Evolutionary conservation across 2,329 filamentous ascomycete species (phyloP).

Genomic region (Graphilbum ipis-grandicollis): DNA sequence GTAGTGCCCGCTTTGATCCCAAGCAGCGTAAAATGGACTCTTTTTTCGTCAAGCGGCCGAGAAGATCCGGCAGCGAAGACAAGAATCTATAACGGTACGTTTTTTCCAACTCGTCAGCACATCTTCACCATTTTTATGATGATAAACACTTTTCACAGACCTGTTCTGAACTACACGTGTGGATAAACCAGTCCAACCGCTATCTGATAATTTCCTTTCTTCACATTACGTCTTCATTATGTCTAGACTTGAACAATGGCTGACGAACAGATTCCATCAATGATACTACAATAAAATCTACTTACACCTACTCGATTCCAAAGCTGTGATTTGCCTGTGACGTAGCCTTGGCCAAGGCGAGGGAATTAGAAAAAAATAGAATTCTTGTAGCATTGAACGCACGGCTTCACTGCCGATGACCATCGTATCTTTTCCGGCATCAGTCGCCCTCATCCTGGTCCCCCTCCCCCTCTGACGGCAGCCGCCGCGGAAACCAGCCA

Average conservation of each 20-base stretch:
- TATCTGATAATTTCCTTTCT: too few species aligned
- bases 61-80: too few species aligned
- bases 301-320: too few species aligned
- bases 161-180: constrained; percentile 61
- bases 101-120: constrained; percentile 1
- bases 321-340: too few species aligned
- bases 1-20: constrained; percentile 57
- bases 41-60: constrained; percentile 51
- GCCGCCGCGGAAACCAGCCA: constrained; percentile 35
- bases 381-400: too few species aligned
- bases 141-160: constrained; percentile 61
- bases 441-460: constrained; percentile 2
- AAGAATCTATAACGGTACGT: constrained; percentile 1
- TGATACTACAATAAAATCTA: too few species aligned
- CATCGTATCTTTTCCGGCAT: constrained; percentile 12
- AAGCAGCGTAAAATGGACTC: constrained; percentile 59
- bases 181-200: constrained; percentile 67
- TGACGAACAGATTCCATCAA: too few species aligned
- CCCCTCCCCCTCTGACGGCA: constrained; percentile 25
- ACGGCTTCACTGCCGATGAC: too few species aligned
- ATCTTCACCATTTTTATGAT: constrained; percentile 37
- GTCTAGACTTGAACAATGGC: too few species aligned
- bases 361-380: too few species aligned
- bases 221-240: too few species aligned
- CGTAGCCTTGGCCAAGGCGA: too few species aligned